These are phyloP conservation scores for Cutaneotrichosporon sp. DNA, from an alignment of 1,284 basidiomycete genomes.

Conservation along the genomic window DNA sequence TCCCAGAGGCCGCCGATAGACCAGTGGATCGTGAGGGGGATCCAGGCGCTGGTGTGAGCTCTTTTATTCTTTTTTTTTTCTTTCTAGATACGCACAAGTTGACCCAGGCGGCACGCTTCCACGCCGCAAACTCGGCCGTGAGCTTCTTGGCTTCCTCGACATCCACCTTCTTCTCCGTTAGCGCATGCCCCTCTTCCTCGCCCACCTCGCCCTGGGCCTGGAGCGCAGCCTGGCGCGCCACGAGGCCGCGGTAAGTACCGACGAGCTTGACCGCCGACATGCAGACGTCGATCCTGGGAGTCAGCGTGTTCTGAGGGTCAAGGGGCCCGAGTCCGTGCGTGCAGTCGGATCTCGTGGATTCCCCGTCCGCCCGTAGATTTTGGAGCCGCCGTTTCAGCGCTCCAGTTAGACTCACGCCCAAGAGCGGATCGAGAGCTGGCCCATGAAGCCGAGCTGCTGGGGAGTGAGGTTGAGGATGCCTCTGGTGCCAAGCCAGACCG, in stretches of 20 bases:
- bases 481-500: constrained; percentile 45
- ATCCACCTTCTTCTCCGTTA: constrained; percentile 28
- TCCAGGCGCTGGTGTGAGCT: constrained; percentile 38
- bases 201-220: constrained; percentile 25
- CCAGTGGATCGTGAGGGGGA: constrained; percentile 53
- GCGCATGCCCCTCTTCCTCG: constrained; percentile 42
- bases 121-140: constrained; percentile 35
- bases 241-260: constrained; percentile 28
- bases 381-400: neutral
- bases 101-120: constrained; percentile 36
- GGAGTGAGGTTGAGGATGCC: constrained; percentile 41
- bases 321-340: neutral
- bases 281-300: constrained; percentile 42
- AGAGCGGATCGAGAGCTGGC: constrained; percentile 29
- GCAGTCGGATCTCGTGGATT: neutral
- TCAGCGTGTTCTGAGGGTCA: constrained; percentile 1
- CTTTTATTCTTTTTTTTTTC: too few relatives aligned
- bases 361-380: neutral
- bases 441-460: constrained; percentile 10
- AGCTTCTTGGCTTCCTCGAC: constrained; percentile 22
- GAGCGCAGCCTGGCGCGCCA: constrained; percentile 28
- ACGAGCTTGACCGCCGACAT: constrained; percentile 40
- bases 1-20: constrained; percentile 47
- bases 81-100: constrained; percentile 34
- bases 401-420: constrained; percentile 46